Base-by-base conservation (phyloP, 2,329 filamentous ascomycete species). In the Acrocalymma vagum region DNA sequence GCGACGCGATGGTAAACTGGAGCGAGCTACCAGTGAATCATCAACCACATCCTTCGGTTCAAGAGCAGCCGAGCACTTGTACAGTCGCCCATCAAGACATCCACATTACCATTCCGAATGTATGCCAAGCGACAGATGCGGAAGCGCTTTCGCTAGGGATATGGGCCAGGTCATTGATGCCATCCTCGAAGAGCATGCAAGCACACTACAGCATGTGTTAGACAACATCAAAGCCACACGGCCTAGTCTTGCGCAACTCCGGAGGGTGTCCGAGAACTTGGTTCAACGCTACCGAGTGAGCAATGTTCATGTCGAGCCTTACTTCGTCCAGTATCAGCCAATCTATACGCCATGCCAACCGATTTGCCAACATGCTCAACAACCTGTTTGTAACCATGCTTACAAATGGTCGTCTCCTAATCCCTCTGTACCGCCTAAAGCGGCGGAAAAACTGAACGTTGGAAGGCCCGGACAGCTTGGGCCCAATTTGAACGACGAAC, bases 141-240 rank as follows among this genome's bases (percentile, higher is more conserved):
- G 55, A 9, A 59, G 62, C 26, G 40, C 37, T 2, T 58, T 66
- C 14, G 62, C 60, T 5, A 56, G 64, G 15, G 69, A 74, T 28
- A 51, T 74, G 5, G 65, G 64, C 6, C 44, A 63, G 6, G 58
- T 68, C 30, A 69, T 75, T 24, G 71, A 75, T 37, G 58, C 60
- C 6, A 69, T 74, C 16, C 65, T 75, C 11, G 52, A 68, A 21
- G 72, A 74, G 44, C 71, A 73, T 39, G 51, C 64, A 3, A 67
- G 56, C 10, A 62, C 63, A 5, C 51, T 76, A 7, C 61, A 71
- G 39, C 51, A 54, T 27, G 64, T 75, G 3, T 70, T 76, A 43
- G 58, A 64, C 42, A 71, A 72, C 36, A 59, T 72, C 20, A 55
- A 61, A 14, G 45, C 37, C n/a, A 57, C 51, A 13, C 53, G 52